phyloP scores from a whole-genome alignment of 371 early-diverging fungal genomes.

The Apophysomyces ossiformis region DNA sequence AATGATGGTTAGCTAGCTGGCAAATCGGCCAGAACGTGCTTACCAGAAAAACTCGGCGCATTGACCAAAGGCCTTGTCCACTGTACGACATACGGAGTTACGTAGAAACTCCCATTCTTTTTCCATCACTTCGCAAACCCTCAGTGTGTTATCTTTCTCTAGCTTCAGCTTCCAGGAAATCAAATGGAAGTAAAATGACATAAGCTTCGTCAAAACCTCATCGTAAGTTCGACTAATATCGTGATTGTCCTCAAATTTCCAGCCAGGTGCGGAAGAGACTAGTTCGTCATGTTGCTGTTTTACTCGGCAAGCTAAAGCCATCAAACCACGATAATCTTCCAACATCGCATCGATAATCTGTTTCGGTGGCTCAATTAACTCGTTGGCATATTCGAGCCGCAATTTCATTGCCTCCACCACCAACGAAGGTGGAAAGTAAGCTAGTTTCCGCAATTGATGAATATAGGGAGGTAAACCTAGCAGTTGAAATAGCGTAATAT shows the following conservation, averaged over 20 bases:
- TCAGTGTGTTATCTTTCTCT: slow-evolving; percentile 62
- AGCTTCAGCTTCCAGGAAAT: slow-evolving; percentile 70
- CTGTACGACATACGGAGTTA: slow-evolving; percentile 63
- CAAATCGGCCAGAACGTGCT: slow-evolving; percentile 12
- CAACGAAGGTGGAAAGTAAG: slow-evolving; percentile 78
- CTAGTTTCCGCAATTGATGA: slow-evolving; percentile 66
- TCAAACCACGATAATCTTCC: slow-evolving; percentile 77
- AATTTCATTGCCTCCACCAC: slow-evolving; percentile 80
- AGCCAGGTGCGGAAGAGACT: slow-evolving; percentile 66
- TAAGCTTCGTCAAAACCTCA: slow-evolving; percentile 65
- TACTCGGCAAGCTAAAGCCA: slow-evolving; percentile 73
- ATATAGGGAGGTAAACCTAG: slow-evolving; percentile 74
- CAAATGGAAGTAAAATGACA: slow-evolving; percentile 80
- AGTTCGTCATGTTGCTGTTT: slow-evolving; percentile 72
- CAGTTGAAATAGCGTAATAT: slow-evolving; percentile 61
- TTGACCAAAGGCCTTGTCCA: slow-evolving; percentile 75
- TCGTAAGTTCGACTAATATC: slow-evolving; percentile 68
- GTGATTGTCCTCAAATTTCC: slow-evolving; percentile 65
- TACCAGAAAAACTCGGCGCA: slow-evolving; percentile 81
- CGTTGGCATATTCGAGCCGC: slow-evolving; percentile 72
- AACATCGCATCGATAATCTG: slow-evolving; percentile 79
- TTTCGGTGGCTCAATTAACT: slow-evolving; percentile 68
- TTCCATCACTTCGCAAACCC: slow-evolving; percentile 82
- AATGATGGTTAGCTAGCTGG: neutral
- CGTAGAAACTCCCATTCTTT: slow-evolving; percentile 79